A percentile compares a stretch with the other conserved stretches of the same genome.
These are phyloP conservation scores for Chara braunii DNA, from an alignment of 139 green algal species.

Conservation along the genomic window DNA sequence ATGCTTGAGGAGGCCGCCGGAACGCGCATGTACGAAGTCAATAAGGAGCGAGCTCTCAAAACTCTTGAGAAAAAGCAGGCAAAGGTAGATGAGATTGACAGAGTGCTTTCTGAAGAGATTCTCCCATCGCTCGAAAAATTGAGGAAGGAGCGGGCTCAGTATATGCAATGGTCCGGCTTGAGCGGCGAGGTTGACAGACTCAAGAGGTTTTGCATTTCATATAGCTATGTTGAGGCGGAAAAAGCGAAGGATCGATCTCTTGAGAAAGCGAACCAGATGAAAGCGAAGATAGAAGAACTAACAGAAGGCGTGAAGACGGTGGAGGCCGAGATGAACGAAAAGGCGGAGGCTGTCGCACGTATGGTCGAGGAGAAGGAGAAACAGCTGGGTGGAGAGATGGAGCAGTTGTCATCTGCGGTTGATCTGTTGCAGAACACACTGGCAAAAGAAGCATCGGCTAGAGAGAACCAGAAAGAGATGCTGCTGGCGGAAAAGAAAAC, in stretches of 20 bases:
- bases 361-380: conserved; percentile 55
- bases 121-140: conserved; percentile 77
- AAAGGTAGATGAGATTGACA: conserved; percentile 92
- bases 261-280: conserved; percentile 26
- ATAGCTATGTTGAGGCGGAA: conserved; percentile 60
- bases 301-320: neutral
- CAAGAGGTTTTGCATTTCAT: conserved; percentile 73
- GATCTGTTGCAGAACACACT: conserved; percentile 58
- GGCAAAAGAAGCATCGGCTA: conserved; percentile 34
- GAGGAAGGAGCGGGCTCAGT: conserved; percentile 65
- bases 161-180: conserved; percentile 58
- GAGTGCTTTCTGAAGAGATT: conserved; percentile 76
- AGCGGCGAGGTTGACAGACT: conserved; percentile 53
- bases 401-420: conserved; percentile 44
- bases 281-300: conserved; percentile 36
- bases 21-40: conserved; percentile 98
- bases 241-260: conserved; percentile 16
- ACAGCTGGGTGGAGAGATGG: conserved; percentile 41
- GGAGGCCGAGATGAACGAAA: conserved; percentile 29
- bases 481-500: conserved; percentile 15
- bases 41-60: conserved; percentile 81
- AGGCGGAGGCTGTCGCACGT: conserved; percentile 42
- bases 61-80: conserved; percentile 94
- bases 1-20: conserved; percentile 93
- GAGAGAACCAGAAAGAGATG: conserved; percentile 41